phyloP scores from a whole-genome alignment of 345 rosid species.

The Balakata baccata region DNA sequence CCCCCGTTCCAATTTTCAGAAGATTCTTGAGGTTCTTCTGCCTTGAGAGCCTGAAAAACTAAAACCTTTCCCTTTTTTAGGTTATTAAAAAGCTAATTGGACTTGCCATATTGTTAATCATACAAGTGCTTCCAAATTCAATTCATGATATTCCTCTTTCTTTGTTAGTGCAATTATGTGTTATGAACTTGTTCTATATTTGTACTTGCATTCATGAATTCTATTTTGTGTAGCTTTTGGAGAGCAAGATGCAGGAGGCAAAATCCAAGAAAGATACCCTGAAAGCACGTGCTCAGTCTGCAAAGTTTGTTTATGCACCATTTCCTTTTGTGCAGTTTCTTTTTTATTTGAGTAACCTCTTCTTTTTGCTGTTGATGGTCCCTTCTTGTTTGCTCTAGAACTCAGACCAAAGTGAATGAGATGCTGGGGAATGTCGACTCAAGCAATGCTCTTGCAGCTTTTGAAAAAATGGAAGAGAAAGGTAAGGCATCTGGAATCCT shows the following conservation, averaged over 20 bases:
- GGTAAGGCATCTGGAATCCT: constrained; percentile 34
- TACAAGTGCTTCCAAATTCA: neutral
- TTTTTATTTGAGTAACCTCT: constrained; percentile 8
- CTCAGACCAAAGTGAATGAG: constrained; percentile 74
- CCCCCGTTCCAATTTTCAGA: neutral
- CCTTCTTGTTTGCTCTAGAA: constrained; percentile 37
- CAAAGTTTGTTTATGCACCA: constrained; percentile 49
- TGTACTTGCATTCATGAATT: constrained; percentile 22
- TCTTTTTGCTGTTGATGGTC: constrained; percentile 6
- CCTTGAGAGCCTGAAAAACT: neutral
- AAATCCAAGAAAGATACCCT: constrained; percentile 93
- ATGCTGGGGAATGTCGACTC: constrained; percentile 75
- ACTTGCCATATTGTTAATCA: neutral
- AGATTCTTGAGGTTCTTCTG: neutral
- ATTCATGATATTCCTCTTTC: neutral
- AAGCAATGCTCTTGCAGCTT: constrained; percentile 69
- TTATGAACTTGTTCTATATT: constrained; percentile 9
- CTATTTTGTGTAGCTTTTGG: constrained; percentile 62
- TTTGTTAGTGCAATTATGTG: constrained; percentile 11
- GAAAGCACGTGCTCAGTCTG: constrained; percentile 90
- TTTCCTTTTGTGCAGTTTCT: constrained; percentile 6
- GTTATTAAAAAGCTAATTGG: neutral
- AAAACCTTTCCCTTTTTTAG: neutral
- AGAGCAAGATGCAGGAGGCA: constrained; percentile 99
- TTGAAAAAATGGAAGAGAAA: constrained; percentile 89